Percentiles rank a stretch among this genome's conserved stretches.
Evolutionary conservation across 169 alveolate genomes (phyloP).

Genomic region (Plasmodium yoelii): DNA sequence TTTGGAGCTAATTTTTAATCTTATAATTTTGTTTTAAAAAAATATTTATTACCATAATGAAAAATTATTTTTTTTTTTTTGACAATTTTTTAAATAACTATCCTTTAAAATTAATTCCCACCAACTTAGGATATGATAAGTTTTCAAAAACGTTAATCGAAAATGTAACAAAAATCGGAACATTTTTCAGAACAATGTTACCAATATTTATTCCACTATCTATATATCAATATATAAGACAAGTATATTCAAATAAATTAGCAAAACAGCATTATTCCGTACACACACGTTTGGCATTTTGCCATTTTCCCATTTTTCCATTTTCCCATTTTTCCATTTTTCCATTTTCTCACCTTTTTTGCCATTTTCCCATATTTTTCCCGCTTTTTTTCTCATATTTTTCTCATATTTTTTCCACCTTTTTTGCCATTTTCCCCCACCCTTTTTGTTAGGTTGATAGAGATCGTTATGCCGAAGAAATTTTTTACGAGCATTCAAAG

Average conservation of each 20-base stretch:
- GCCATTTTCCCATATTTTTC: too few relatives aligned
- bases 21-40: too few relatives aligned
- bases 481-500: conserved; percentile 78
- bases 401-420: too few relatives aligned
- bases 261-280: background rate
- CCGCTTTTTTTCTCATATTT: too few relatives aligned
- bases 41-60: too few relatives aligned
- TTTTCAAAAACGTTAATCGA: conserved; percentile 63
- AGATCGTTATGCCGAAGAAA: conserved; percentile 83
- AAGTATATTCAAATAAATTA: conserved; percentile 68
- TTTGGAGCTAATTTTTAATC: too few relatives aligned
- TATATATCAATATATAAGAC: conserved; percentile 88
- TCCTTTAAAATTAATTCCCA: background rate
- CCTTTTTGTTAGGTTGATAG: conserved; percentile 82
- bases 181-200: conserved; percentile 81
- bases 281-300: background rate
- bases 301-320: too few relatives aligned
- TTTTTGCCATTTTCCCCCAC: too few relatives aligned
- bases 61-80: too few relatives aligned
- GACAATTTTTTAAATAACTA: too few relatives aligned
- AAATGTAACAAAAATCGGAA: conserved; percentile 79
- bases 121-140: conserved; percentile 48
- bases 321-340: too few relatives aligned
- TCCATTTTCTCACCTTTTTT: too few relatives aligned
- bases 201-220: conserved; percentile 86